phyloP scores from a whole-genome alignment of 495 filamentous ascomycete genomes.

The Pseudevernia furfuracea region DNA sequence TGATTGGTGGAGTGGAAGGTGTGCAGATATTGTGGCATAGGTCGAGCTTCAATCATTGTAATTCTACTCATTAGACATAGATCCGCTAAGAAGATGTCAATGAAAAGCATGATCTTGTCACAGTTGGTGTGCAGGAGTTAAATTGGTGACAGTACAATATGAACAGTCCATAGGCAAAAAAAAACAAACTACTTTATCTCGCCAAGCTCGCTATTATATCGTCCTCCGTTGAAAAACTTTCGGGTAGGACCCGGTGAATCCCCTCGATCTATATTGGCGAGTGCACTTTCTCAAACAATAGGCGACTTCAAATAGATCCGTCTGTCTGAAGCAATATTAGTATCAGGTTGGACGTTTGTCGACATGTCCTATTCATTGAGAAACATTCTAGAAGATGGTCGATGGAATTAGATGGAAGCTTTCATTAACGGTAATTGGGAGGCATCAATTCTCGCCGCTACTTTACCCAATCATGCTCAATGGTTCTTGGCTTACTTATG shows the following conservation, averaged over 20 bases:
- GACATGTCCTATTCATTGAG: not conserved
- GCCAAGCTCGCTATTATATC: no score
- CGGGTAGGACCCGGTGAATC: not conserved
- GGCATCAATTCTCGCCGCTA: not conserved
- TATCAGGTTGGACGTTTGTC: not conserved
- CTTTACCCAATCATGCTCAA: not conserved
- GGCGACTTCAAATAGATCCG: not conserved
- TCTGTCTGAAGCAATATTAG: not conserved
- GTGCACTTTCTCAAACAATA: not conserved
- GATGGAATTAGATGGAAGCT: not conserved
- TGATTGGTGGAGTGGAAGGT: not conserved
- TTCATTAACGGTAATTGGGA: not conserved
- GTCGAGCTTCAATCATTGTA: constrained; percentile 8
- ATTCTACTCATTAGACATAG: constrained; percentile 11
- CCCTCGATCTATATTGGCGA: not conserved
- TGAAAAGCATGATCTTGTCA: constrained; percentile 7
- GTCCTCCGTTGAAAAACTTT: not conserved
- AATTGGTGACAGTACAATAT: no score
- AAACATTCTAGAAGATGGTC: not conserved
- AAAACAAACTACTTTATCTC: no score
- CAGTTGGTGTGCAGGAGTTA: no score
- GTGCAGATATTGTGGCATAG: constrained; percentile 8
- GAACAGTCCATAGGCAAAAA: no score
- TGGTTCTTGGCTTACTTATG: not conserved
- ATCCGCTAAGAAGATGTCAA: constrained; percentile 5